A percentile compares a stretch with the other conserved stretches of the same genome.
phyloP scores from a whole-genome alignment of 305 asterid genomes.

The Nicotiana rustica region DNA sequence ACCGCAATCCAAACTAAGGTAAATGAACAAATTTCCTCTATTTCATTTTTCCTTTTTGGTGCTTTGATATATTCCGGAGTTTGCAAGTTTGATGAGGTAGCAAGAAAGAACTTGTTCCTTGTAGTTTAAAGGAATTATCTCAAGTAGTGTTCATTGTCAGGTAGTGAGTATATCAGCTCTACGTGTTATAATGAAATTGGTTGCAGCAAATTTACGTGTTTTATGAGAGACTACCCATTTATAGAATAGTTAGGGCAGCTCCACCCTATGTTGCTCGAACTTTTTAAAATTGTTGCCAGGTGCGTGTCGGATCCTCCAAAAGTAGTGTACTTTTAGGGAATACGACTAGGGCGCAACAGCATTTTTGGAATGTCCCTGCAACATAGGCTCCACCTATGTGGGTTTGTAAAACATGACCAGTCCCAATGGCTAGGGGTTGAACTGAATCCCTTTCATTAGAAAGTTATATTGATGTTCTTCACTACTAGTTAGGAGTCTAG shows the following conservation, averaged over 20 bases:
- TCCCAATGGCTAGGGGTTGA: not conserved
- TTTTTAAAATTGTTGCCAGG: too few relatives aligned
- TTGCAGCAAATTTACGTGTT: not conserved
- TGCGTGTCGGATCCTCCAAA: too few relatives aligned
- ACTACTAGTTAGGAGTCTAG: not conserved
- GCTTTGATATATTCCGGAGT: not conserved
- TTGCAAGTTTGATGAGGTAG: not conserved
- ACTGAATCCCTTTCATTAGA: too few relatives aligned
- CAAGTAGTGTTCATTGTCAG: not conserved
- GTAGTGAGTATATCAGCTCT: not conserved
- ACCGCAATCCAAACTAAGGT: slow-evolving; percentile 36
- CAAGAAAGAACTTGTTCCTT: not conserved
- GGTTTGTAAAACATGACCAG: not conserved
- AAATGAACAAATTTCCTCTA: not conserved
- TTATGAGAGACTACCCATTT: too few relatives aligned
- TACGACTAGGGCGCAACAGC: too few relatives aligned
- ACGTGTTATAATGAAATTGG: not conserved
- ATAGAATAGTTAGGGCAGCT: too few relatives aligned
- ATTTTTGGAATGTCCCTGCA: too few relatives aligned
- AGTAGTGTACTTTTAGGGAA: too few relatives aligned
- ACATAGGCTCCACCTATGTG: not conserved
- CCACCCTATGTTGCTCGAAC: too few relatives aligned
- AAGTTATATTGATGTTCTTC: too few relatives aligned
- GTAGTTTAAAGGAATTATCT: not conserved
- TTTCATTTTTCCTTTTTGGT: not conserved